Base-by-base conservation (phyloP, 805 yeast genomes). In the Naumovozyma dairenensis region DNA sequence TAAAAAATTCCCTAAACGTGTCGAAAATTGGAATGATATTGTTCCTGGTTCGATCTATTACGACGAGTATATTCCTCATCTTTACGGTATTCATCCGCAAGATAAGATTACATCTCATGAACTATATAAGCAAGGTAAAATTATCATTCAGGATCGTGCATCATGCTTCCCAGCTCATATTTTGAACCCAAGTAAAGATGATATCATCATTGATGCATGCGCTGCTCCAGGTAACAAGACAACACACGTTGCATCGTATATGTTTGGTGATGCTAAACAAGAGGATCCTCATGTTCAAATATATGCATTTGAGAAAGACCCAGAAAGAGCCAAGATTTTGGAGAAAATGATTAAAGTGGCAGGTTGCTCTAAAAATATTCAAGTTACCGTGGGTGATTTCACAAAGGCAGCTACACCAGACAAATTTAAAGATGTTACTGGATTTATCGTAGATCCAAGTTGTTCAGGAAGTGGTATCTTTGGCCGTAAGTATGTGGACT, bases 201-300 rank as follows among this genome's bases (percentile, higher is more conserved):
- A 71, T 38, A 58, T 66, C 16, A 74, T 86, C 8, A 81, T 92
- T 29, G 99, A 92, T 60, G 80, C 96, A 1, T 87, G 96, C 61
- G 87, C 97, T 2, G 98, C 99, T 0, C 99, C 99, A 4, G 99
- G 99, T 4, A 92, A 92, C 58, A 93, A 92, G 55, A 92, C 99
- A 0, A 84, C 96, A 0, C 97, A 89, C 59, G 62, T 80, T 16
- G 74, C 92, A 0, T 40, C 54, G 8, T 47, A 48, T 31, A 48
- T 55, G 38, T 41, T 37, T 31, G 32, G 36, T 5, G 37, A 39
- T 8, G 24, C 26, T 2, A 34, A 25, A 9, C 39, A 36, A 5
- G 33, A 31, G 6, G 41, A 38, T 5, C 44, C 50, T 3, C 59
- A 60, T 25, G 47, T 51, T 13, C 49, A 57, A 12, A 76, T 86